phyloP scores from a whole-genome alignment of 116 monocot genomes.

The Phalaenopsis hybrid region DNA sequence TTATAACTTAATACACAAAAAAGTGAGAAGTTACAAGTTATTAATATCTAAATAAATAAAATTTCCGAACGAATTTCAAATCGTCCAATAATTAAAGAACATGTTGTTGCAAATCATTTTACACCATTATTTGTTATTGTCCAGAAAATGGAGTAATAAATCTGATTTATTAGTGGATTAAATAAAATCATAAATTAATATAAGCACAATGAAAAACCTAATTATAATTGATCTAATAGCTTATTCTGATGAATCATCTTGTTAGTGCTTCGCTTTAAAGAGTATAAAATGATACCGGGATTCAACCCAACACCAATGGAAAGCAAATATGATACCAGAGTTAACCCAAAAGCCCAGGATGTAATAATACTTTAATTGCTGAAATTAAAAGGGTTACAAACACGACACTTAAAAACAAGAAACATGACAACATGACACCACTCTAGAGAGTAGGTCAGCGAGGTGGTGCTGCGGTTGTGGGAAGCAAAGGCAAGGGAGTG shows the following conservation, averaged over 20 bases:
- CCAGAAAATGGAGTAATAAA: too few relatives aligned
- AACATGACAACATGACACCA: too few relatives aligned
- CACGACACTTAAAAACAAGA: too few relatives aligned
- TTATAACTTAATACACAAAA: neutral
- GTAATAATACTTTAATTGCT: too few relatives aligned
- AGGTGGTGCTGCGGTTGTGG: too few relatives aligned
- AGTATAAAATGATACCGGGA: neutral
- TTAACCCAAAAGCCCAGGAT: too few relatives aligned
- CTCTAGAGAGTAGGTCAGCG: too few relatives aligned
- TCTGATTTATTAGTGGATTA: too few relatives aligned
- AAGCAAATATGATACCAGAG: too few relatives aligned
- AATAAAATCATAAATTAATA: neutral
- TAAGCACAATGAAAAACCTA: neutral
- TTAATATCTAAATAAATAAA: neutral
- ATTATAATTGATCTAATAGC: neutral
- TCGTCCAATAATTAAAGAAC: neutral
- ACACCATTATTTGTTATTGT: neutral
- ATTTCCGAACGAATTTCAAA: neutral
- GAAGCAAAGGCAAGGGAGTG: too few relatives aligned
- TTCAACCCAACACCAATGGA: too few relatives aligned
- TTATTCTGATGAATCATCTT: neutral
- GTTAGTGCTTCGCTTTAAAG: neutral
- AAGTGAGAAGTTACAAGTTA: neutral
- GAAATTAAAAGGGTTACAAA: too few relatives aligned
- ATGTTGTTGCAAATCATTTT: neutral